Base-by-base conservation (phyloP, 2,329 filamentous ascomycete species). In the Neurospora crassa region DNA sequence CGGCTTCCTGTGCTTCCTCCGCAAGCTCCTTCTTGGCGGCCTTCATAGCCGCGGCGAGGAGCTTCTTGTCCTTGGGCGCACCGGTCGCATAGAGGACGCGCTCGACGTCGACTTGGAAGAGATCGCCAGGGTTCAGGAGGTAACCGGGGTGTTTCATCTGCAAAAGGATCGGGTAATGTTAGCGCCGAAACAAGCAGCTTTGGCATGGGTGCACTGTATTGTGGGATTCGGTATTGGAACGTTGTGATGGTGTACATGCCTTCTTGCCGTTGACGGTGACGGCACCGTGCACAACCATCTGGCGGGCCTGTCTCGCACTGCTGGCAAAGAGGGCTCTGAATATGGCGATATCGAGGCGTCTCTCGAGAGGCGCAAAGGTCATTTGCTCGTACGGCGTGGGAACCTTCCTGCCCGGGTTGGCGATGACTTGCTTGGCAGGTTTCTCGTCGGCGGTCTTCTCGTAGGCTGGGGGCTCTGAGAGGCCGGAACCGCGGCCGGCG, bases 261-360 rank as follows among this genome's bases (percentile, higher is more conserved):
- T 94, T 94, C 83, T 97, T 94, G 74, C 96, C 96, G 83, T 99
- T 99, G 79, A 99, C 96, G 78, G 90, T 97, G 73, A 99, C 96
- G 72, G 90, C 90, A 40, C 96, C 96, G 81, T 99, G 96, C 40
- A 97, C 88, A 72, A 96, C 92, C 79, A 98, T 97, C 77, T 98
- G 95, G 76, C 95, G 89, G 16, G 96, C 96, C 82, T 99, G 96
- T 75, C 94, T 88, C 43, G 92, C 89, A 81, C 94, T 97, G 81
- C 93, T 97, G 59, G 96, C 94, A 81, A 99, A 99, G 81, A 99
- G 82, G 45, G 96, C 91, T 69, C 96, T 87, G 85, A 96, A 98
- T 73, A 99, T 90, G 76, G 96, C 94, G n/a, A 94, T 94, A 79
- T 99, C 96, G 73, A 99, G 83, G 77, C 96, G 88, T 80, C 96